Percentiles rank a stretch among this genome's conserved stretches.
Evolutionary conservation across 805 yeast species (phyloP).

Genomic region (Teunomyces lycoperdinae): DNA sequence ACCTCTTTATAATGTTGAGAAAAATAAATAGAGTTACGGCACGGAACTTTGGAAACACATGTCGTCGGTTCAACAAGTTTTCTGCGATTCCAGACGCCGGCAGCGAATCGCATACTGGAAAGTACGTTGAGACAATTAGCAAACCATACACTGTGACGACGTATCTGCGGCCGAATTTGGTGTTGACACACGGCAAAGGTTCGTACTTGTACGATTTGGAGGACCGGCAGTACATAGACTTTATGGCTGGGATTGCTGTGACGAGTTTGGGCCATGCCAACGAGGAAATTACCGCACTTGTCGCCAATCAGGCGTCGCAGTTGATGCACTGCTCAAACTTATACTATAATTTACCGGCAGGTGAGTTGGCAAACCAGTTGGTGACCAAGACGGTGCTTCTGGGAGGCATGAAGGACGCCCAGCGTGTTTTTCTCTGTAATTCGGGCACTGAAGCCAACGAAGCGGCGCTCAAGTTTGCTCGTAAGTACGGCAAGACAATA

Average conservation of each 20-base stretch:
- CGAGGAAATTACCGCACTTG: conserved; percentile 66
- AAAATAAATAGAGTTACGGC: background rate
- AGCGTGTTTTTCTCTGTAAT: conserved; percentile 63
- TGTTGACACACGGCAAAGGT: conserved; percentile 78
- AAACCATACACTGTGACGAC: conserved; percentile 67
- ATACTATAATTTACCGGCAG: conserved; percentile 80
- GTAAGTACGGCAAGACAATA: conserved; percentile 69
- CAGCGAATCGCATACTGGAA: conserved; percentile 31
- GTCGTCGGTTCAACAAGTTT: background rate
- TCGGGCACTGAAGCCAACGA: conserved; percentile 62
- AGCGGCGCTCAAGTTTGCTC: conserved; percentile 61
- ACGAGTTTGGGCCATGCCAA: conserved; percentile 91
- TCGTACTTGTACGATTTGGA: conserved; percentile 79
- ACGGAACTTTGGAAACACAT: background rate
- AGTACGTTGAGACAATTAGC: conserved; percentile 44
- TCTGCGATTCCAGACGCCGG: conserved; percentile 23
- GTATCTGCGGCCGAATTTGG: conserved; percentile 73
- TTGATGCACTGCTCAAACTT: conserved; percentile 84
- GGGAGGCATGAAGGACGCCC: conserved; percentile 82
- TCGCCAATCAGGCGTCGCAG: conserved; percentile 67
- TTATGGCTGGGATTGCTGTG: conserved; percentile 95
- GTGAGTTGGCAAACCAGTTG: conserved; percentile 69
- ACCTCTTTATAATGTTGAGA: background rate
- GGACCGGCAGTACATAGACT: conserved; percentile 77
- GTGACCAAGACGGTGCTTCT: conserved; percentile 63